phyloP scores from a whole-genome alignment of 176 grass and related monocot genomes.

The Aechmea fasciata region DNA sequence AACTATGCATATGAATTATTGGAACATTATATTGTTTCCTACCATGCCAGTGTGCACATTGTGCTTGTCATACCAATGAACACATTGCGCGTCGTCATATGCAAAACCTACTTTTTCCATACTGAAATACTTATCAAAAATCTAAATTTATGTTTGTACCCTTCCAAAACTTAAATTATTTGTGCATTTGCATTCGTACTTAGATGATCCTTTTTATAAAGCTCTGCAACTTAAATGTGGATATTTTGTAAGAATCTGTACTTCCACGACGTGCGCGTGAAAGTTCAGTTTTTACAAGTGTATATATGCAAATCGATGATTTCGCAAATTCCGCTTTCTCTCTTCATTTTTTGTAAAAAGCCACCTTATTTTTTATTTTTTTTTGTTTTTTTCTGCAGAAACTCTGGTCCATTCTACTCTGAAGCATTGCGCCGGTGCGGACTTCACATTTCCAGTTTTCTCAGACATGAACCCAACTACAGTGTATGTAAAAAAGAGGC shows the following conservation, averaged over 20 bases:
- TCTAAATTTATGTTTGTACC: no score
- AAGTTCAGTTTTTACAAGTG: no score
- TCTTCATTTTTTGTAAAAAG: conserved; percentile 14
- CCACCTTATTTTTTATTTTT: background rate
- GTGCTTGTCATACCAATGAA: no score
- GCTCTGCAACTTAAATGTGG: background rate
- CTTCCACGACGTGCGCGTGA: no score
- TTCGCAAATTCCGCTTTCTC: background rate
- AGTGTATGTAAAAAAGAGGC: conserved; percentile 80
- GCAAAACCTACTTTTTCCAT: no score
- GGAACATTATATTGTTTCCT: no score
- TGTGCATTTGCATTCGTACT: background rate
- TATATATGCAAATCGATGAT: background rate
- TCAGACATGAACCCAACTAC: conserved; percentile 76
- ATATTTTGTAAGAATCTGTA: no score
- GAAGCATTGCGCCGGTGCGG: conserved; percentile 43
- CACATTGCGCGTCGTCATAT: no score
- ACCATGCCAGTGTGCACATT: no score
- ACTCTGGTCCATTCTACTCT: conserved; percentile 93
- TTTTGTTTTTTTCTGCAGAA: conserved; percentile 42
- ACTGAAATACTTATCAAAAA: no score
- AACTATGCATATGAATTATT: no score
- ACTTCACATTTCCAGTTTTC: conserved; percentile 85
- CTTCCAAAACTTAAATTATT: no score
- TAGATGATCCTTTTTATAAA: background rate